Base-by-base conservation (phyloP, 2,329 filamentous ascomycete genomes). In the Chaetomium sp. region DNA sequence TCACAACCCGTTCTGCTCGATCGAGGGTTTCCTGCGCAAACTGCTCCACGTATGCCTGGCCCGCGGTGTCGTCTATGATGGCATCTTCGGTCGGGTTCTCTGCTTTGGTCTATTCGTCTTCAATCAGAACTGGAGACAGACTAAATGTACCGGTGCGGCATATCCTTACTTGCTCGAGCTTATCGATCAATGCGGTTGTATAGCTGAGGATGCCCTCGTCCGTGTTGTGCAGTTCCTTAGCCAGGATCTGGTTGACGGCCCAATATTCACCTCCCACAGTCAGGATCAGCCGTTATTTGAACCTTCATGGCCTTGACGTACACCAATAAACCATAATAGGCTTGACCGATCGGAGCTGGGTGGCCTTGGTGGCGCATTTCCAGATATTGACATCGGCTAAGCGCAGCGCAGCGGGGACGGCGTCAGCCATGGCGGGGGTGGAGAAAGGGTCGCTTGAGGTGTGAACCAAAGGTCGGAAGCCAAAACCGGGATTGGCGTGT, bases 251-350 rank as follows among this genome's bases (percentile, higher is more conserved):
- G 66, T 97, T 91, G 47, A 96, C 88, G 33, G 94, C 89, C 79
- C 89, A 94, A 71, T 94, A 96, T 67, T 95, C 87, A 70, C 88
- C 89, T 94, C 54, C 41, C 59, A 64, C 61, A 57, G 53, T 68
- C 27, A 64, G 60, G 55, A 43, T 45, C 44, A 8, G n/a, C 8
- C 8, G 7, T 6, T 11, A 9, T 7, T 8, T 10, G 6, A 5
- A 2, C 11, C 14, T 19, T 2, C 35, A 10, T 4, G 35, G 8
- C 11, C 33, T 47, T 8, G 27, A 80, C 87, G 68, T 80, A 95
- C 92, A 94, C 91, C 92, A 97, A 72, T 97, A 99, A 60, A 91
- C 81, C 63, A 97, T 81, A 57, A 94, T 89, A 7, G 94, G 94
- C 72, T 92, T 94, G 67, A 85, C 82, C 57, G 80, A 80, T 69